A percentile compares a stretch with the other conserved stretches of the same genome.
These are phyloP conservation scores for Candida anutae DNA, from an alignment of 1,139 yeast genomes.

Conservation along the genomic window DNA sequence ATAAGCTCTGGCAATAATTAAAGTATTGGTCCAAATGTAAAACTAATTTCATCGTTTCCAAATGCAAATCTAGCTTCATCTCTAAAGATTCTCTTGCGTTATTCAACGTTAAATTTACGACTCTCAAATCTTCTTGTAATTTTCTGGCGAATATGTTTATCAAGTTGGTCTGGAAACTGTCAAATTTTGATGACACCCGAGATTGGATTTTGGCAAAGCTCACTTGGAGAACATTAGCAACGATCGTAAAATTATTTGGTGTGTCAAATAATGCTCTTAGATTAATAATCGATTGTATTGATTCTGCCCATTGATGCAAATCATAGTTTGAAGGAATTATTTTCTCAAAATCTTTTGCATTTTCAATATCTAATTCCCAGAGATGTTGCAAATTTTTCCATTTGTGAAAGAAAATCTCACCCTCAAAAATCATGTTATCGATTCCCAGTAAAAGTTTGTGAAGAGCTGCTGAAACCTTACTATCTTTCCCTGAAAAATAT, in stretches of 20 bases:
- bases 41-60: slow-evolving; percentile 11
- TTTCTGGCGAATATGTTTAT: slow-evolving; percentile 35
- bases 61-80: slow-evolving; percentile 12
- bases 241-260: slow-evolving; percentile 3
- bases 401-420: slow-evolving; percentile 26
- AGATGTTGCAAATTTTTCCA: slow-evolving; percentile 56
- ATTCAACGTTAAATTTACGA: no score
- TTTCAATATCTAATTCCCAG: slow-evolving; percentile 41
- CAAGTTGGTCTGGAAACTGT: slow-evolving; percentile 47
- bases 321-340: slow-evolving; percentile 19
- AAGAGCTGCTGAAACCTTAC: no score
- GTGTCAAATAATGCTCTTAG: slow-evolving; percentile 45
- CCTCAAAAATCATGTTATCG: slow-evolving; percentile 10
- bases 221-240: slow-evolving; percentile 35
- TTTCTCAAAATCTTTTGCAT: slow-evolving; percentile 13
- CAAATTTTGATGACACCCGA: slow-evolving; percentile 48
- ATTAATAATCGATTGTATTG: slow-evolving; percentile 37
- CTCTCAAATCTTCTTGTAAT: slow-evolving; percentile 14
- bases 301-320: slow-evolving; percentile 40
- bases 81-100: slow-evolving; percentile 13
- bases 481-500: no score
- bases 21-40: slow-evolving; percentile 11
- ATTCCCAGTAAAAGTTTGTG: no score
- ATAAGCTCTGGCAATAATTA: slow-evolving; percentile 9
- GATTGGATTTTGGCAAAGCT: slow-evolving; percentile 49